Base-by-base conservation (phyloP, 441 rosid genomes). In the Gossypium lobatum region DNA sequence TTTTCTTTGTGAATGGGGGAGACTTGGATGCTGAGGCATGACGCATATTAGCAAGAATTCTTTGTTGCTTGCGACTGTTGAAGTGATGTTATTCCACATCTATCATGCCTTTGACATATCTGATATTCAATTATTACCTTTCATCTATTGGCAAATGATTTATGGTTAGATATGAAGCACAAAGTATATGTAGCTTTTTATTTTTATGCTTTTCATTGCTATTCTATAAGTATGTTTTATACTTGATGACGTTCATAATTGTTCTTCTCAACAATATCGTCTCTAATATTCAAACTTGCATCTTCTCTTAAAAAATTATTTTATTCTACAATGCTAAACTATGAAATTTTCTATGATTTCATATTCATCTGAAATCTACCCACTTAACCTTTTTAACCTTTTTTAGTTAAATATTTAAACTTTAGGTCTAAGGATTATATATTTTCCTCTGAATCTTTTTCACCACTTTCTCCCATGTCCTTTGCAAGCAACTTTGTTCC, bases 1-100 rank as follows among this genome's bases (percentile, higher is more conserved):
- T 75, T 91, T 91, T 71, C 93, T 89, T 91, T 81, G 80, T 21
- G 71, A 66, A 62, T 70, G 55, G 85, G 86, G 73, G 25, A 77
- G 13, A 42, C 26, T 3, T 25, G 72, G 58, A 48, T 48, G 25
- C 60, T 4, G 11, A 21, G 21, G 13, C 21, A 46, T 50, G 37
- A 50, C 8, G 10, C 37, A 21, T 50, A 6, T 42, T 3, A 14
- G 61, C 28, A 65, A 71, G 34, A 61, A 17, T 23, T 16, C 63
- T 76, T 57, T 55, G 50, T 46, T 58, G n/a, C 68, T 6, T 18
- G 18, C 55, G 28, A 17, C 31, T 50, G 54, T 50, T 50, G 42
- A 34, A 6, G 42, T 50, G 54, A n/a, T 48, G 54, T 48, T 48
- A 48, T 48, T 48, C 42, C 42, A 34, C 42, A 34, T 34, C 42